Percentiles rank a stretch among this genome's conserved stretches.
Conservation (phyloP, 345 rosid genomes). For the Linum tenue region DNA sequence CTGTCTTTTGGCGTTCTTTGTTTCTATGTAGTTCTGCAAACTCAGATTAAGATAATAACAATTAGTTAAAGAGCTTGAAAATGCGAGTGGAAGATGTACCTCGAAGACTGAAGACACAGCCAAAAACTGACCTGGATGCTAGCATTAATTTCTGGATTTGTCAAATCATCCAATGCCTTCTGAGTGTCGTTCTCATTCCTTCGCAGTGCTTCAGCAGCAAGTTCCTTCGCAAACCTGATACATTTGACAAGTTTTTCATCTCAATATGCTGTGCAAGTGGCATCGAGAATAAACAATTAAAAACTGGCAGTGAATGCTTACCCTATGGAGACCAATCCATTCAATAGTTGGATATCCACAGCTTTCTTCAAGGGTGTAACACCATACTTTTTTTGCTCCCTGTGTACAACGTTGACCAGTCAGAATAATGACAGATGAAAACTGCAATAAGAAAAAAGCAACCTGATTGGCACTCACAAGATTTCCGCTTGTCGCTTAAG, state of each 20-base stretch:
- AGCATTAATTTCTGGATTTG: conserved; percentile 58
- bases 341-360: conserved; percentile 61
- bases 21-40: conserved; percentile 49
- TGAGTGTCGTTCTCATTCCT: conserved; percentile 78
- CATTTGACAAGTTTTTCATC: conserved; percentile 6
- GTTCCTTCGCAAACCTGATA: conserved; percentile 73
- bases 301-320: conserved; percentile 22
- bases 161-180: conserved; percentile 81
- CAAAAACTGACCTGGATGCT: conserved; percentile 40
- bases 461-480: conserved; percentile 24
- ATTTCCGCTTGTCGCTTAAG: conserved; percentile 46
- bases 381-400: conserved; percentile 86
- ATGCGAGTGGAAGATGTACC: neutral
- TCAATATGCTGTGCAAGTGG: neutral
- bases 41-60: conserved; percentile 11
- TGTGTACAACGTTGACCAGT: conserved; percentile 23
- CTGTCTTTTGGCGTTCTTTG: conserved; percentile 62
- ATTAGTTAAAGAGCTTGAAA: neutral
- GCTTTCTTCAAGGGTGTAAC: conserved; percentile 71
- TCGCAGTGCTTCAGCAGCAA: conserved; percentile 84
- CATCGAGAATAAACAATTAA: neutral
- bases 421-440: conserved; percentile 2
- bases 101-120: conserved; percentile 3
- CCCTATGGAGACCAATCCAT: conserved; percentile 62
- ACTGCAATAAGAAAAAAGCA: neutral